phyloP scores from a whole-genome alignment of 331 rosid genomes.

The Ulmus americana region DNA sequence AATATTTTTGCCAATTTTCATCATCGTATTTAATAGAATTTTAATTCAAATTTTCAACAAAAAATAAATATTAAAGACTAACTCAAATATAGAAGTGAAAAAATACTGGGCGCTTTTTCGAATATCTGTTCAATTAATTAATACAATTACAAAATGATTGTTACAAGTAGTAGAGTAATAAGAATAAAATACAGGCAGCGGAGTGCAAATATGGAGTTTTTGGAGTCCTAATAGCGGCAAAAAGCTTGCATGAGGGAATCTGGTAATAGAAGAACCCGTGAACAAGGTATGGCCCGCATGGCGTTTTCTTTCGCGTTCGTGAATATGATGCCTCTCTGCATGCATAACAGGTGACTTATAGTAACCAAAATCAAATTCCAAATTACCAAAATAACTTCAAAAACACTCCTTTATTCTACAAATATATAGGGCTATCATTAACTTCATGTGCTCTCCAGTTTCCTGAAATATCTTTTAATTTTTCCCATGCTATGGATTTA shows the following conservation, averaged over 20 bases:
- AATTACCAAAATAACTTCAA: constrained; percentile 19
- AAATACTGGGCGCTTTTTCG: too few relatives aligned
- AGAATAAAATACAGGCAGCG: too few relatives aligned
- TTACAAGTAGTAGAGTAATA: too few relatives aligned
- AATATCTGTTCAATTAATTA: too few relatives aligned
- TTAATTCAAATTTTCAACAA: too few relatives aligned
- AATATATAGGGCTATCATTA: constrained; percentile 20
- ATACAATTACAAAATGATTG: too few relatives aligned
- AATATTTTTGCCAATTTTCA: too few relatives aligned
- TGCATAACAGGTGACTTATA: constrained; percentile 24
- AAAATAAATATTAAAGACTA: too few relatives aligned
- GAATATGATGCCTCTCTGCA: constrained; percentile 20
- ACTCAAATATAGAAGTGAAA: too few relatives aligned
- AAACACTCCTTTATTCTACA: background rate
- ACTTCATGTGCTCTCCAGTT: constrained; percentile 23
- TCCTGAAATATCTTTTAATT: constrained; percentile 1
- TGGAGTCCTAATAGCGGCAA: background rate
- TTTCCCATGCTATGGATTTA: background rate
- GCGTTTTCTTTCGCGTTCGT: constrained; percentile 33
- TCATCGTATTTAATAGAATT: too few relatives aligned
- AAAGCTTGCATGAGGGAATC: constrained; percentile 45
- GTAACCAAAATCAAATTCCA: constrained; percentile 11
- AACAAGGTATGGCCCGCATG: constrained; percentile 61
- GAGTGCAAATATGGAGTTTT: background rate
- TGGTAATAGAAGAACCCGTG: constrained; percentile 70